Percentiles rank a stretch among this genome's conserved stretches.
phyloP scores from a whole-genome alignment of 2,329 filamentous ascomycete genomes.

The Aureobasidium sp. region DNA sequence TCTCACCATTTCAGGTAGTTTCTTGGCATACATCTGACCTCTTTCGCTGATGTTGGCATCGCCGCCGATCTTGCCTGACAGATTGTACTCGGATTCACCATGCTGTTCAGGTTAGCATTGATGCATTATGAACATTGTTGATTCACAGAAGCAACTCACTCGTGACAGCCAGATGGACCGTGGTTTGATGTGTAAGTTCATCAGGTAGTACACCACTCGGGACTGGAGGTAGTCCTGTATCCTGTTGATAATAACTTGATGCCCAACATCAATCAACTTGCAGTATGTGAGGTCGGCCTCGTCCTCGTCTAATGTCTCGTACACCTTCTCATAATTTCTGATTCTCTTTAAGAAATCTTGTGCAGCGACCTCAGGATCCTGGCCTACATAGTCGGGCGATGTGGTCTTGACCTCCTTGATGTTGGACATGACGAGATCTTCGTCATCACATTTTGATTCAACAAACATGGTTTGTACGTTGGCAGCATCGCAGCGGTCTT shows the following conservation, averaged over 20 bases:
- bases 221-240: constrained; percentile 96
- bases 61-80: constrained; percentile 84
- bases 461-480: constrained; percentile 89
- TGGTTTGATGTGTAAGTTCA: constrained; percentile 96
- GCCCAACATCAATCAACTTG: constrained; percentile 94
- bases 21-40: constrained; percentile 77
- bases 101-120: constrained; percentile 40
- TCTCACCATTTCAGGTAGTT: constrained; percentile 74
- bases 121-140: not conserved
- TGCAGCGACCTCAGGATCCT: constrained; percentile 86
- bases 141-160: constrained; percentile 36
- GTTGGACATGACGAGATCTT: constrained; percentile 95
- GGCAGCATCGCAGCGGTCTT: constrained; percentile 65
- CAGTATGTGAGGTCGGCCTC: constrained; percentile 87
- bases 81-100: constrained; percentile 88
- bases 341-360: constrained; percentile 91
- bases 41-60: constrained; percentile 80
- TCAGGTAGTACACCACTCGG: constrained; percentile 93
- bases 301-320: constrained; percentile 84
- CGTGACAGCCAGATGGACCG: constrained; percentile 94
- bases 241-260: constrained; percentile 94
- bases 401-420: constrained; percentile 96
- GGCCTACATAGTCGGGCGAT: constrained; percentile 86
- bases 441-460: constrained; percentile 93
- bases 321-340: constrained; percentile 93